A percentile compares a stretch with the other conserved stretches of the same genome.
These are phyloP conservation scores for Catunica adiposa DNA, from an alignment of 2,329 filamentous ascomycete species.

Conservation along the genomic window DNA sequence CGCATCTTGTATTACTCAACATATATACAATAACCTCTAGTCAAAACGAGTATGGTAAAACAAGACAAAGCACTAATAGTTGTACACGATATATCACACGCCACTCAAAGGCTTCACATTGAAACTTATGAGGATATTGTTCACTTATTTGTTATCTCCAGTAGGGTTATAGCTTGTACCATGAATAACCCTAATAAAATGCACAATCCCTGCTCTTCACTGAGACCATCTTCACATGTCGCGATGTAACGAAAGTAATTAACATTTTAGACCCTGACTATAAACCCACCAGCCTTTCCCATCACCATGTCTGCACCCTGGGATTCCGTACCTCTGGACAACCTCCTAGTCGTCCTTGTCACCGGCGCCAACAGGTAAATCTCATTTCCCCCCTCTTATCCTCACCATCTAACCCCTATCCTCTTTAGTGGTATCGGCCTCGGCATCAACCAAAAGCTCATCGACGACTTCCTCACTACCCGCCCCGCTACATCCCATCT, in stretches of 20 bases:
- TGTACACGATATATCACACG: too few species aligned
- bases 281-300: not conserved
- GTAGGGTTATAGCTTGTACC: not conserved
- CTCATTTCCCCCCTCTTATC: not conserved
- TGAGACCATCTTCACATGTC: not conserved
- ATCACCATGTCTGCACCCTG: conserved; percentile 8
- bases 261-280: not conserved
- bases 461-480: conserved; percentile 70
- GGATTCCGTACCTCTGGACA: conserved; percentile 5
- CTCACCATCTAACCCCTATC: not conserved
- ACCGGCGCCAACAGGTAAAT: conserved; percentile 13
- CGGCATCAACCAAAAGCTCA: conserved; percentile 65
- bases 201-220: not conserved
- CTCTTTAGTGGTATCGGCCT: conserved; percentile 65
- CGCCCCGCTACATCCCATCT: conserved; percentile 52
- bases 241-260: not conserved
- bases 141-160: too few species aligned
- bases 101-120: too few species aligned
- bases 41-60: too few species aligned
- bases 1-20: too few species aligned
- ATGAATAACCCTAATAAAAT: not conserved
- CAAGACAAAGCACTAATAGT: too few species aligned
- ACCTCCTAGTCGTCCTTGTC: conserved; percentile 12
- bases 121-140: too few species aligned
- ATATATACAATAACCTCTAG: too few species aligned